Percentiles rank a stretch among this genome's conserved stretches.
Conservation (phyloP, 192 early-diverging fungal genomes). For the Backusella morwellensis region DNA sequence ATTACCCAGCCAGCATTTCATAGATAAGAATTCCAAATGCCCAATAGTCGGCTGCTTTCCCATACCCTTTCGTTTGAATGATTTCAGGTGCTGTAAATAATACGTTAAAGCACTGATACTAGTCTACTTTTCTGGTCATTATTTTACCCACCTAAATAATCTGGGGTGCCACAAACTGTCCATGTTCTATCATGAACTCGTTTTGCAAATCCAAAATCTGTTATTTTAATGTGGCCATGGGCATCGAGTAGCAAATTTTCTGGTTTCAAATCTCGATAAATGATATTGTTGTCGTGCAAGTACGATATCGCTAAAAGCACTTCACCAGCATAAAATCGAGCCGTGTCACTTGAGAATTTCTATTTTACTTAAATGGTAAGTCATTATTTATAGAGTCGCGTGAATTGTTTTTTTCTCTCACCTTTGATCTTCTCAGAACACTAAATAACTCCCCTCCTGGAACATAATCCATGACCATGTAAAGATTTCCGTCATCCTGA, state of each 20-base stretch:
- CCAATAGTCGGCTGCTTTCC: constrained; percentile 91
- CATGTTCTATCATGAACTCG: constrained; percentile 71
- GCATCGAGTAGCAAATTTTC: constrained; percentile 73
- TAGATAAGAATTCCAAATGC: constrained; percentile 84
- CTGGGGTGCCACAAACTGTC: constrained; percentile 89
- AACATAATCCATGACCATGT: constrained; percentile 87
- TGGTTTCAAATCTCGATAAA: constrained; percentile 88
- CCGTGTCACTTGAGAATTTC: constrained; percentile 75
- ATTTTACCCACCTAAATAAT: constrained; percentile 57
- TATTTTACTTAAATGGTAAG: neutral
- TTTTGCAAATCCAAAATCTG: constrained; percentile 93
- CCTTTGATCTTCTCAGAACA: constrained; percentile 70
- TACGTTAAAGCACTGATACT: no score
- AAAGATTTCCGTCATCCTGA: constrained; percentile 78
- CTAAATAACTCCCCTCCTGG: constrained; percentile 88
- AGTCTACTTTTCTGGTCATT: neutral
- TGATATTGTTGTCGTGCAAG: constrained; percentile 75
- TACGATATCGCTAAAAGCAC: constrained; percentile 81
- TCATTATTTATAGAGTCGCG: neutral
- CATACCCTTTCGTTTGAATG: constrained; percentile 83
- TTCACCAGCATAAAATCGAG: constrained; percentile 83
- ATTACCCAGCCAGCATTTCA: constrained; percentile 82
- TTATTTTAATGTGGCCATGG: constrained; percentile 82
- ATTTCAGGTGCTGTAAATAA: constrained; percentile 66
- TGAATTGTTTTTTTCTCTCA: neutral